Evolutionary conservation across 1,284 basidiomycete species (phyloP).

Genomic region (Kwoniella shivajii): DNA sequence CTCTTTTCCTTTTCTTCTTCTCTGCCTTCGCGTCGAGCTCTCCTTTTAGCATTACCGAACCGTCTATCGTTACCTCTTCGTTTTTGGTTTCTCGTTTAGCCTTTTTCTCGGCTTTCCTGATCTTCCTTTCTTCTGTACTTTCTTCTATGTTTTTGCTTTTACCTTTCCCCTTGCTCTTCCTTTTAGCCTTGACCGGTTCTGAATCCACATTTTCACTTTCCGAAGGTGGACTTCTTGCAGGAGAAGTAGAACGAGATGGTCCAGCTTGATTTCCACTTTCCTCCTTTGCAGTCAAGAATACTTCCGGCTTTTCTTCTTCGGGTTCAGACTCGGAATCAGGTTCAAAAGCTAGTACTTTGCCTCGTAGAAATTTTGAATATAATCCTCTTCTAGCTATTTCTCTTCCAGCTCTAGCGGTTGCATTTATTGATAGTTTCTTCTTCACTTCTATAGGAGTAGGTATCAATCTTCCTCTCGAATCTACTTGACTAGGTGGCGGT

Average conservation of each 20-base stretch:
- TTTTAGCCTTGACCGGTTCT: constrained; percentile 9
- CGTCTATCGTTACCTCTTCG: not conserved
- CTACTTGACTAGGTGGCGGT: constrained; percentile 5
- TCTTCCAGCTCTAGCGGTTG: constrained; percentile 69
- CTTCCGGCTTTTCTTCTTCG: constrained; percentile 19
- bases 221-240: not conserved
- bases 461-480: constrained; percentile 6
- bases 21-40: constrained; percentile 2
- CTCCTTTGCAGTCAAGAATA: constrained; percentile 1
- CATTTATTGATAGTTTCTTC: constrained; percentile 54
- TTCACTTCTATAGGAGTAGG: constrained; percentile 26
- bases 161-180: constrained; percentile 9
- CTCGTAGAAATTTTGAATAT: constrained; percentile 79
- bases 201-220: not conserved
- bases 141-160: constrained; percentile 13
- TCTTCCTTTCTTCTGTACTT: constrained; percentile 30
- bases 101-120: constrained; percentile 19
- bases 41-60: constrained; percentile 8
- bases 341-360: constrained; percentile 62
- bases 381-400: constrained; percentile 73
- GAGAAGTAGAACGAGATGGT: not conserved
- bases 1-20: constrained; percentile 9
- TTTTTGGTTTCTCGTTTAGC: constrained; percentile 19
- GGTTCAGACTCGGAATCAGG: constrained; percentile 3
- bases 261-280: not conserved